Evolutionary conservation across 192 early-diverging fungal genomes (phyloP).

Genomic region (Coemansia sp.): DNA sequence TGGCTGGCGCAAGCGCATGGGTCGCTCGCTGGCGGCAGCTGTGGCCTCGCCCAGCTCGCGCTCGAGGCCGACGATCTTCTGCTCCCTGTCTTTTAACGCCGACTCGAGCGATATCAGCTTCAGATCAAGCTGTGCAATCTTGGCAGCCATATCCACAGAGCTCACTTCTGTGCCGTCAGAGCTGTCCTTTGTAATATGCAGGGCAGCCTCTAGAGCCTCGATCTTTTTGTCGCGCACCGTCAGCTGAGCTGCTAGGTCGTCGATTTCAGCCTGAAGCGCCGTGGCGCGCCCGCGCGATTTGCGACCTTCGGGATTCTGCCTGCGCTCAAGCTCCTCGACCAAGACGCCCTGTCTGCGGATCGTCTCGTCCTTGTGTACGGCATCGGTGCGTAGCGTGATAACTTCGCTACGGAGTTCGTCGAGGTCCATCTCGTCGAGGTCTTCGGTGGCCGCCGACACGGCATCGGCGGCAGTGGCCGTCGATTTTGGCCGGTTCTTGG

Average conservation of each 20-base stretch:
- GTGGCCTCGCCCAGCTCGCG: slow-evolving; percentile 25
- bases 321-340: slow-evolving; percentile 50
- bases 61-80: slow-evolving; percentile 12
- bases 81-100: slow-evolving; percentile 21
- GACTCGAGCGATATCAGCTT: slow-evolving; percentile 34
- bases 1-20: slow-evolving; percentile 54
- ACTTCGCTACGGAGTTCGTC: slow-evolving; percentile 50
- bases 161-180: slow-evolving; percentile 1
- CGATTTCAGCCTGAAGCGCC: slow-evolving; percentile 39
- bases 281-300: slow-evolving; percentile 28
- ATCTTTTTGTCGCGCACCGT: slow-evolving; percentile 34
- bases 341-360: slow-evolving; percentile 36
- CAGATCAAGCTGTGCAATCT: slow-evolving; percentile 46
- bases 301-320: slow-evolving; percentile 53
- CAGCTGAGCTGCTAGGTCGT: slow-evolving; percentile 32
- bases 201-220: slow-evolving; percentile 25
- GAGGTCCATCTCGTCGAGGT: slow-evolving; percentile 37
- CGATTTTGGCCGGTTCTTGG: slow-evolving; percentile 37
- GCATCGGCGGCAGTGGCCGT: slow-evolving; percentile 49
- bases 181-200: slow-evolving; percentile 22
- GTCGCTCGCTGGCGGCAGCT: slow-evolving; percentile 39
- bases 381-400: slow-evolving; percentile 29
- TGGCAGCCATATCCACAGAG: slow-evolving; percentile 1
- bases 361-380: slow-evolving; percentile 52
- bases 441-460: slow-evolving; percentile 35